These are phyloP conservation scores for Leccinum rimulosum DNA, from an alignment of 768 basidiomycete genomes.

Conservation along the genomic window DNA sequence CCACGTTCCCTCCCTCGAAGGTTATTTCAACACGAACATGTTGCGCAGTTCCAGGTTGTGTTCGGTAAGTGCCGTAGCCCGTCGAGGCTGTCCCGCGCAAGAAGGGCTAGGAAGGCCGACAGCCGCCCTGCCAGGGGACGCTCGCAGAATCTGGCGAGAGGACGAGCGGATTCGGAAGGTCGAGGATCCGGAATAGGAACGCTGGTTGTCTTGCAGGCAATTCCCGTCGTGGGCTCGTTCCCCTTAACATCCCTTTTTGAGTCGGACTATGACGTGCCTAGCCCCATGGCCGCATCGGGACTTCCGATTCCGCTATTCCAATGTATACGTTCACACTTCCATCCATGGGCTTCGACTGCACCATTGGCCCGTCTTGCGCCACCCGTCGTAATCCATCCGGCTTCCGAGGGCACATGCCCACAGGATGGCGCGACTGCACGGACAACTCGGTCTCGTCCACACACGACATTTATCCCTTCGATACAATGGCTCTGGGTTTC, in stretches of 20 bases:
- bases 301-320: constrained; percentile 29
- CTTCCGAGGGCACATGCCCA: constrained; percentile 6
- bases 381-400: constrained; percentile 9
- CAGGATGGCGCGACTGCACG: constrained; percentile 9
- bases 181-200: constrained; percentile 6
- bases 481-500: background rate
- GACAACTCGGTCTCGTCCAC: background rate
- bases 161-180: constrained; percentile 20
- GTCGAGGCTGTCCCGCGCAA: constrained; percentile 14
- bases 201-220: constrained; percentile 13
- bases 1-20: constrained; percentile 34
- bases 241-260: constrained; percentile 20
- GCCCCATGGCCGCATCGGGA: constrained; percentile 27
- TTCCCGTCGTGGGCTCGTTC: constrained; percentile 8
- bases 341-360: constrained; percentile 18
- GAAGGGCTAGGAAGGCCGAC: constrained; percentile 1
- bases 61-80: constrained; percentile 24
- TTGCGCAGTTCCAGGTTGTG: background rate
- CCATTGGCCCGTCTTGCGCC: constrained; percentile 7
- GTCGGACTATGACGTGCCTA: constrained; percentile 17
- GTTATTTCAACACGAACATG: constrained; percentile 21
- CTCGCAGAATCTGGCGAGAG: constrained; percentile 14
- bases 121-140: constrained; percentile 6
- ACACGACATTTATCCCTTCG: background rate
- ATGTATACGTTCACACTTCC: constrained; percentile 8